Evolutionary conservation across 1,284 basidiomycete species (phyloP), one percentile per base, ranked within the genome.

Genomic region (Ganoderma resinaceum): DNA sequence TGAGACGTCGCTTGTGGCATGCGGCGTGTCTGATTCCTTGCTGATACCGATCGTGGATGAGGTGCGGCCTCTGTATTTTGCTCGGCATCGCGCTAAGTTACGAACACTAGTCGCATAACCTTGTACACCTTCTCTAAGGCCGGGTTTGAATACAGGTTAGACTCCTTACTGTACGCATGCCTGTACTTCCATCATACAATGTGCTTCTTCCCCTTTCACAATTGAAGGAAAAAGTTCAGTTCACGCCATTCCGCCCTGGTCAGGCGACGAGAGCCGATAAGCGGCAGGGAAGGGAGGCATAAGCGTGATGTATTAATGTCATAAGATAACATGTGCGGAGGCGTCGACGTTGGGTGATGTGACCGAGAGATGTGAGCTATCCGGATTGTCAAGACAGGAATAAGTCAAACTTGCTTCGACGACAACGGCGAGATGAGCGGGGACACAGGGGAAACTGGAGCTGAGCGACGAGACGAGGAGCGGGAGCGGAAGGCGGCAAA

Each of bases 341-440:
- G 66, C 66, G 73, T 70, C 67, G 68, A 72, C 69, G 71, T 72
- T 72, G 63, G 63, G 60, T 57, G 70, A 46, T 42, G 61, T 8
- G 53, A 55, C 14, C 18, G 61, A 43, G 64, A 42, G 43, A 69
- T 69, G 68, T 74, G 71, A 73, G 75, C 71, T 74, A 77, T 76
- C 77, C 74, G 72, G 73, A 70, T 74, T 73, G 74, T 82, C 81
- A 82, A 84, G 82, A 82, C 78, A 63, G 66, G 66, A 77, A 81
- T 78, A 78, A 77, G 78, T 80, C 79, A 79, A 76, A 72, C 72
- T 76, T 75, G 72, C 73, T 75, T 75, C 73, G 75, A 79, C 75
- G 46, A 26, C 73, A 74, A 78, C 75, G 46, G 5, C 23, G 73
- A 73, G 73, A 76, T 72, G 74, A 73, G 74, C 72, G 72, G 57